phyloP scores from a whole-genome alignment of 2,329 filamentous ascomycete species.

The Allantophomopsis lycopodina region DNA sequence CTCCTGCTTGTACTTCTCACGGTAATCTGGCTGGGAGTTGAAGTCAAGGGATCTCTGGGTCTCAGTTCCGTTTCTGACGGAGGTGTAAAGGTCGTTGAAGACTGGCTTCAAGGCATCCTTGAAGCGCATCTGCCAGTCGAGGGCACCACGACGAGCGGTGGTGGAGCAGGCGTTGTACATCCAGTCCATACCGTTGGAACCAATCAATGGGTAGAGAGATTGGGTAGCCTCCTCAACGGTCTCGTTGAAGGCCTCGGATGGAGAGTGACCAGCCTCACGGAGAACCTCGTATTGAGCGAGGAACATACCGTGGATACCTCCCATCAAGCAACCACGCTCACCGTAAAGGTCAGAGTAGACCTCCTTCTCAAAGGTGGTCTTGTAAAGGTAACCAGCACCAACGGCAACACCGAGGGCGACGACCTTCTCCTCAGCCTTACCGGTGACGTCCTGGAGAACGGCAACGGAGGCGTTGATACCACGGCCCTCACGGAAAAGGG shows the following conservation, averaged over 20 bases:
- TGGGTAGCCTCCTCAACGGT: slow-evolving; percentile 99
- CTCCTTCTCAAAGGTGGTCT: slow-evolving; percentile 99
- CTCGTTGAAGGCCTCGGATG: slow-evolving; percentile 99
- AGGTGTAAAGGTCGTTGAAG: slow-evolving; percentile 94
- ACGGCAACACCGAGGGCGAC: slow-evolving; percentile 93
- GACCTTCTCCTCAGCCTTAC: slow-evolving; percentile 96
- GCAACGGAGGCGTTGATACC: slow-evolving; percentile 99
- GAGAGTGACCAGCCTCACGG: slow-evolving; percentile 93
- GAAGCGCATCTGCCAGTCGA: slow-evolving; percentile 96
- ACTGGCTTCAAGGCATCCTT: slow-evolving; percentile 98
- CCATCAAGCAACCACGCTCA: slow-evolving; percentile 99
- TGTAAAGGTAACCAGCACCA: slow-evolving; percentile 96
- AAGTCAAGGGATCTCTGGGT: slow-evolving; percentile 94
- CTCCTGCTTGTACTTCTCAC: slow-evolving; percentile 94
- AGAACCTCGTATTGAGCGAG: slow-evolving; percentile 99
- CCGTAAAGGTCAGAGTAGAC: slow-evolving; percentile 99
- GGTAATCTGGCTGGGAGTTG: slow-evolving; percentile 93
- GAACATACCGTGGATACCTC: slow-evolving; percentile 99
- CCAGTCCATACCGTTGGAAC: slow-evolving; percentile 98
- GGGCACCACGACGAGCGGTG: slow-evolving; percentile 93
- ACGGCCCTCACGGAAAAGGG: slow-evolving; percentile 96
- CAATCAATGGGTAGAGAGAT: slow-evolving; percentile 94
- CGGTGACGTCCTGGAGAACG: slow-evolving; percentile 96
- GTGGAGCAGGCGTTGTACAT: slow-evolving; percentile 99
- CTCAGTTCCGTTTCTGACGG: slow-evolving; percentile 82